phyloP scores from a whole-genome alignment of 441 rosid genomes.

The Pelargonium citronellum region DNA sequence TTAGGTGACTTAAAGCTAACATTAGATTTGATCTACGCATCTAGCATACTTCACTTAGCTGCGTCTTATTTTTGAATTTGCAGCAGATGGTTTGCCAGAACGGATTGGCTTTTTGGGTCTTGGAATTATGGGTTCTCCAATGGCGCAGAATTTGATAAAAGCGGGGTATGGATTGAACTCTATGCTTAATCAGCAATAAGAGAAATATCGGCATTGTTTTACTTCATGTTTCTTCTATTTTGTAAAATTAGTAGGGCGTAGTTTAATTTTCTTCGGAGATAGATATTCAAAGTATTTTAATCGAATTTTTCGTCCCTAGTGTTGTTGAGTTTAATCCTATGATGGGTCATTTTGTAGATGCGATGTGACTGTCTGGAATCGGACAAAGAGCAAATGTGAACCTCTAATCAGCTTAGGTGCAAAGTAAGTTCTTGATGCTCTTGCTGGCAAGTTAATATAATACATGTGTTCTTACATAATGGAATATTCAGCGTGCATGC shows the following conservation, averaged over 20 bases:
- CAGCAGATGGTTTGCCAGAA: constrained; percentile 41
- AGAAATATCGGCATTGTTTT: not conserved
- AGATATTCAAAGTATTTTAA: not conserved
- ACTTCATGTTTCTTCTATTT: too few species aligned
- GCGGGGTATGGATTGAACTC: constrained; percentile 51
- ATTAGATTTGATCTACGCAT: not conserved
- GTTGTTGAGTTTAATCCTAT: constrained; percentile 11
- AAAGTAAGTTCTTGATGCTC: constrained; percentile 42
- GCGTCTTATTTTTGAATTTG: constrained; percentile 16
- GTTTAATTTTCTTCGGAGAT: not conserved
- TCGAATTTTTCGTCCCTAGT: not conserved
- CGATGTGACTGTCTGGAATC: constrained; percentile 81
- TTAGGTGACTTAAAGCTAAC: not conserved
- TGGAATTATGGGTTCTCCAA: constrained; percentile 94
- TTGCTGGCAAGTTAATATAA: not conserved
- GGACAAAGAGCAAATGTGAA: constrained; percentile 88
- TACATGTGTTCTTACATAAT: not conserved
- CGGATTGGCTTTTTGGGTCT: constrained; percentile 77
- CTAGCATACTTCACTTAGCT: not conserved
- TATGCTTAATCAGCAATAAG: not conserved
- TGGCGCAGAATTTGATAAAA: constrained; percentile 86
- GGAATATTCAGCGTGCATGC: not conserved
- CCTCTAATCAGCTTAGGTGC: constrained; percentile 77
- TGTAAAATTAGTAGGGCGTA: not conserved
- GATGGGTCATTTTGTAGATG: constrained; percentile 39